Percentiles rank a stretch among this genome's conserved stretches.
Conservation (phyloP, 2,329 filamentous ascomycete genomes). For the Xylaria sp. region DNA sequence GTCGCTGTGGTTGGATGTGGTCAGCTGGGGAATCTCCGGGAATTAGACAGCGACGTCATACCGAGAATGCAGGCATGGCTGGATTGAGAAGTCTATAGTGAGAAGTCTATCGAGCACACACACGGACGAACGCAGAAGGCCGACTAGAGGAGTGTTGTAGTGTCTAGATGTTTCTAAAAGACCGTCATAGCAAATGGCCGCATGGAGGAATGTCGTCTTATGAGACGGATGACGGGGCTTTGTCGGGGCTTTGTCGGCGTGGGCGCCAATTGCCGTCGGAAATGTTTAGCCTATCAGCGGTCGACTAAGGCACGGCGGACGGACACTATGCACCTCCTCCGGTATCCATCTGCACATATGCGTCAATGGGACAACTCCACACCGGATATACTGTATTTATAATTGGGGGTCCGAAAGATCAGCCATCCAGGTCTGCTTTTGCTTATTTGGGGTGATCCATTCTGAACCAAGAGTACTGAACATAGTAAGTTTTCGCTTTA, state of each 20-base stretch:
- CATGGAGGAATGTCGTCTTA: not conserved
- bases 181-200: not conserved
- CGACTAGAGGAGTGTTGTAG: constrained; percentile 37
- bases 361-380: constrained; percentile 11
- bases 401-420: not conserved
- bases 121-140: not conserved
- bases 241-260: not conserved
- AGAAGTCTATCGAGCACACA: not conserved
- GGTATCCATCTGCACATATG: too few species aligned
- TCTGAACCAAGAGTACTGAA: too few species aligned
- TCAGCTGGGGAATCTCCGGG: not conserved
- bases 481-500: too few species aligned
- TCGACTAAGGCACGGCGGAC: constrained; percentile 10
- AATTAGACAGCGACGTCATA: constrained; percentile 38
- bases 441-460: too few species aligned
- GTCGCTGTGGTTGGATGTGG: constrained; percentile 54
- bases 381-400: not conserved
- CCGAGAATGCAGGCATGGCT: constrained; percentile 49
- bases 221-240: not conserved
- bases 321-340: constrained; percentile 4
- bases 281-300: constrained; percentile 17
- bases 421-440: not conserved
- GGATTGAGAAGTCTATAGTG: too few species aligned
- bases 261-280: not conserved
- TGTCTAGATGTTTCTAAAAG: not conserved